Evolutionary conservation across 129 eudicot genomes (phyloP).

Genomic region (Flaveria ramosissima): DNA sequence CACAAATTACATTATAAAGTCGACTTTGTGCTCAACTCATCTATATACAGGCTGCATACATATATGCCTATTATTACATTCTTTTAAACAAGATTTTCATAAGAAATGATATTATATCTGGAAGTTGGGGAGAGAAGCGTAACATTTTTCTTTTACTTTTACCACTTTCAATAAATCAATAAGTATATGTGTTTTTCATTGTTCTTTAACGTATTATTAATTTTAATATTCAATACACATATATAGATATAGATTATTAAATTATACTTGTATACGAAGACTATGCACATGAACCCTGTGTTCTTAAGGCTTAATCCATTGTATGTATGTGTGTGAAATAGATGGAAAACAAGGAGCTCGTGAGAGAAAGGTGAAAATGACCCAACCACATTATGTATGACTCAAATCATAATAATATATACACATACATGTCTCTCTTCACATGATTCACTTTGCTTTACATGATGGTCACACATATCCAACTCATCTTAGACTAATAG

Average conservation of each 20-base stretch:
- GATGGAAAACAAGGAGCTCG: conserved; percentile 32
- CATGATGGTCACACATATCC: conserved; percentile 8
- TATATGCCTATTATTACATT: no score
- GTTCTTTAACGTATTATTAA: no score
- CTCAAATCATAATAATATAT: conserved; percentile 8
- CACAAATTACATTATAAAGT: no score
- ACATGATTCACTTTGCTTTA: conserved; percentile 39
- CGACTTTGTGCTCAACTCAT: no score
- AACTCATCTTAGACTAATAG: conserved; percentile 14
- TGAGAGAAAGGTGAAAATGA: conserved; percentile 26
- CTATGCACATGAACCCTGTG: conserved; percentile 23
- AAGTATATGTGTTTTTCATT: no score
- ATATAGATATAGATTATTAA: background rate
- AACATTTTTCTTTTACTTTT: no score
- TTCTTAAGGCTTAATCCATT: conserved; percentile 20
- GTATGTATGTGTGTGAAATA: background rate
- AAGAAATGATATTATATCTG: no score
- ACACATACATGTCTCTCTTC: conserved; percentile 1
- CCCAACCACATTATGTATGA: conserved; percentile 22
- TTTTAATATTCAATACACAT: no score
- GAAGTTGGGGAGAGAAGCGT: no score
- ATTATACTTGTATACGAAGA: conserved; percentile 3
- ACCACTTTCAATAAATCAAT: no score
- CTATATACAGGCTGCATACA: no score
- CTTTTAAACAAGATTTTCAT: no score